Evolutionary conservation across 345 rosid species (phyloP), one percentile per base, ranked within the genome.

Genomic region (Pseudoturritis turrita): DNA sequence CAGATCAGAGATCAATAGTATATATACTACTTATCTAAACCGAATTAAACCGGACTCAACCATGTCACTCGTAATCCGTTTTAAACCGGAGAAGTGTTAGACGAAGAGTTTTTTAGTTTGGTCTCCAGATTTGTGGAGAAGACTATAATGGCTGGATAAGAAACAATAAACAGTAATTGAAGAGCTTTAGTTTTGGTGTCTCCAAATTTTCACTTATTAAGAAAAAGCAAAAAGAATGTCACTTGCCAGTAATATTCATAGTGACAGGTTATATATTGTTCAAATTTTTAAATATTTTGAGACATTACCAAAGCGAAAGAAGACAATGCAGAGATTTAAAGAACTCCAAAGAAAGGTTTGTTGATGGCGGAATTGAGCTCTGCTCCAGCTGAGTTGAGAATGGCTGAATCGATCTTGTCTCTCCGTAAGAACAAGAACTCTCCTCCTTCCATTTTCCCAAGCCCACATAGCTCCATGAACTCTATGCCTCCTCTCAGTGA

Each of bases 331-430:
- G 8, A 0, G 7, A 56, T 43, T 81, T 75, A 91, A 73, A 94
- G 98, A 58, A 94, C 87, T 60, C 99, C 97, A 7, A 91, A 91
- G 76, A 88, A 94, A 46, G 97, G 99, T 64, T 94, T 94, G 70
- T 86, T 94, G 14, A 91, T 91, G 8, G 97, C 98, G 52, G 98
- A 94, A 83, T 82, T 89, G 49, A 95, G 96, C 86, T 95, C 99
- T 0, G 97, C 73, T 54, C 99, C 97, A 35, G 96, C 99, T 35
- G 91, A 78, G 78, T 91, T 89, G 80, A 95, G 76, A 62, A 95
- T 81, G 11, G 80, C 82, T 78, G 80, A 41, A 69, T 91, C 93
- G 23, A 91, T 90, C 83, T 87, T 89, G 67, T 89, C 87, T 74
- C 96, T 83, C 0, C 91, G 61, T 25, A 95, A 75, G 77, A 87